Base-by-base conservation (phyloP, 768 basidiomycete genomes). In the Trametes cinnabarina region DNA sequence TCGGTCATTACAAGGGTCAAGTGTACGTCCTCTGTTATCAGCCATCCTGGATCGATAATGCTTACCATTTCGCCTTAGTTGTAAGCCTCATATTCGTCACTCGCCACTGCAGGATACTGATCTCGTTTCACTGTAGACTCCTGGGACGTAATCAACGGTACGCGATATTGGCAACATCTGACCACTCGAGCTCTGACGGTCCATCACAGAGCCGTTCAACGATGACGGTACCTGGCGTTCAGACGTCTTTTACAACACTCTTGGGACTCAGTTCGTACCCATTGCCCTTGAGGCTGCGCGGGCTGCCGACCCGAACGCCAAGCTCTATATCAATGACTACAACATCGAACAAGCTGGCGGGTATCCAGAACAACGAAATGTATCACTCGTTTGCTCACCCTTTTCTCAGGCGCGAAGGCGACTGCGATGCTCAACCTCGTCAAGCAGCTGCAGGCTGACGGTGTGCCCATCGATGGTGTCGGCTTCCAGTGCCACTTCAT, bases 401-500 rank as follows among this genome's bases (percentile, higher is more conserved):
- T 4, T 6, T n/a, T 26, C 11, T 22, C 72, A 39, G 78, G 80
- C 32, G 73, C 79, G 28, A 86, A 86, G 65, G 74, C 82, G 14
- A 80, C 81, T 39, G 78, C 80, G 14, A 79, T 85, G 76, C 69
- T 77, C 59, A 77, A 77, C 58, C 79, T 86, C 51, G 77, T 84
- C 20, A 72, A 77, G 55, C 68, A 73, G 17, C 78, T 86, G 47
- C 66, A 80, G 57, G 71, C 72, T 0, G 71, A 74, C 28, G 77
- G 77, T 15, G 77, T 76, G 0, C 84, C 85, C 4, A 74, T 87
- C 63, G 80, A 86, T 63, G 85, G 84, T 34, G 71, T 88, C 43
- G 86, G 86, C 50, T 73, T 85, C 54, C 80, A 86, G 70, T 70
- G 73, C 40, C 86, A 87, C 67, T 73, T 86, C 58, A 81, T 84